These are phyloP conservation scores for Sonneratia caseolaris DNA, from an alignment of 345 rosid species.

Conservation along the genomic window DNA sequence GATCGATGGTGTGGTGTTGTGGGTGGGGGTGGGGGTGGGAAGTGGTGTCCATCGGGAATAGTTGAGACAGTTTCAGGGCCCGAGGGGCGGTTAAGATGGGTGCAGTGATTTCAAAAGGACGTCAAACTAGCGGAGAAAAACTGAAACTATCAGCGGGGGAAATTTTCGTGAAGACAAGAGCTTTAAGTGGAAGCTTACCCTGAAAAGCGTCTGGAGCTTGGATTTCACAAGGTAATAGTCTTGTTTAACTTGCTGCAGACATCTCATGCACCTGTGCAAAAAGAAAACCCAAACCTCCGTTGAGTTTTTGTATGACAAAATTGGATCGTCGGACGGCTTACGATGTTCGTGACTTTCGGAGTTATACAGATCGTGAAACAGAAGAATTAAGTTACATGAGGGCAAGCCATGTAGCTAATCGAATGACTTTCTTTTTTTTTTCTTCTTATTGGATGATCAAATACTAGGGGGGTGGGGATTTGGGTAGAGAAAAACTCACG, in stretches of 20 bases:
- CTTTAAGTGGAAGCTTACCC: conserved; percentile 19
- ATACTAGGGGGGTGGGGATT: background rate
- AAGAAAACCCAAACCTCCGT: background rate
- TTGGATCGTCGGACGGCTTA: background rate
- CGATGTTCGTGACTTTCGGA: background rate
- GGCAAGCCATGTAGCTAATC: no score
- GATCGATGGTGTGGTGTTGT: no score
- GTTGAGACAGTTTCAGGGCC: no score
- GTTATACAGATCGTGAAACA: no score
- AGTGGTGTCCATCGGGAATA: background rate
- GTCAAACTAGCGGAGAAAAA: no score
- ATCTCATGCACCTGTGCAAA: conserved; percentile 55
- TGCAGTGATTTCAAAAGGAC: no score
- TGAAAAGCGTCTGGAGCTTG: conserved; percentile 68
- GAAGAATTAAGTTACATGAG: no score
- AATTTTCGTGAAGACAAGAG: no score
- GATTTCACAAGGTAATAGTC: conserved; percentile 62
- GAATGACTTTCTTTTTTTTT: no score
- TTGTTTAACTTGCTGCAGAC: conserved; percentile 79
- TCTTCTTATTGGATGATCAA: background rate
- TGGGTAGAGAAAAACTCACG: conserved; percentile 28
- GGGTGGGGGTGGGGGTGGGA: no score
- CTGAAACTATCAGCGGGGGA: no score
- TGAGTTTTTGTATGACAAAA: background rate
- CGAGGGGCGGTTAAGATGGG: no score